Percentiles rank a stretch among this genome's conserved stretches.
phyloP scores from a whole-genome alignment of 1,139 yeast genomes.

The Yamadazyma aaseri region DNA sequence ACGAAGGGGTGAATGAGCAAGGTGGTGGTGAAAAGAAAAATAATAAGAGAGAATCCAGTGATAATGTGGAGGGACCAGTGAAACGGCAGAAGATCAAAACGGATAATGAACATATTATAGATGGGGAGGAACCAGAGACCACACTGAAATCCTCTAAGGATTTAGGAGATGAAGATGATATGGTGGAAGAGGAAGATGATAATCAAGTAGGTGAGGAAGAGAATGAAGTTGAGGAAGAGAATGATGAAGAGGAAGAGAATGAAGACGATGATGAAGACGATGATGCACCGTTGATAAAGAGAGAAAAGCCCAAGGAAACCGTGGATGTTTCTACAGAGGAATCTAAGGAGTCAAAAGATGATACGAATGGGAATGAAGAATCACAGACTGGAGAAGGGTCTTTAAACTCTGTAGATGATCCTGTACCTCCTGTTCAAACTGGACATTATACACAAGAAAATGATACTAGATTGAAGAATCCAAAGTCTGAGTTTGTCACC shows the following conservation, averaged over 20 bases:
- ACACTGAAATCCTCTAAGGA: background rate
- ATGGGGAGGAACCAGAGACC: conserved; percentile 5
- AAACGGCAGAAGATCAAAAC: conserved; percentile 4
- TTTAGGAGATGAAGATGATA: conserved; percentile 1
- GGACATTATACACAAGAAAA: conserved; percentile 50
- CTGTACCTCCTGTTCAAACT: conserved; percentile 44
- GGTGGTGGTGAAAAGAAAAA: conserved; percentile 27
- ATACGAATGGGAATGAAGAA: conserved; percentile 9
- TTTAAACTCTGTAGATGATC: conserved; percentile 29
- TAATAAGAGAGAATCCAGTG: conserved; percentile 5
- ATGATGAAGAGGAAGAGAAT: conserved; percentile 12
- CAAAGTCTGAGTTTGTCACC: conserved; percentile 74
- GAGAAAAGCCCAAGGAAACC: conserved; percentile 10
- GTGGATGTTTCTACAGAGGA: conserved; percentile 8
- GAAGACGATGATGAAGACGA: conserved; percentile 15
- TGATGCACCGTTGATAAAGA: conserved; percentile 10
- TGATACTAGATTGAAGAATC: conserved; percentile 66
- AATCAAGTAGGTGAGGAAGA: conserved; percentile 7
- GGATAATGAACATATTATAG: conserved; percentile 9
- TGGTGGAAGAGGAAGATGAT: conserved; percentile 9
- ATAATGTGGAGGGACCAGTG: conserved; percentile 3
- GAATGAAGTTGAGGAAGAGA: conserved; percentile 14
- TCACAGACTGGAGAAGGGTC: conserved; percentile 7
- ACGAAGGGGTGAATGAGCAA: conserved; percentile 23
- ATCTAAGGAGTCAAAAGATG: conserved; percentile 7